A percentile compares a stretch with the other conserved stretches of the same genome.
Evolutionary conservation across 495 filamentous ascomycete species (phyloP).

Genomic region (Umbilicaria muhlenbergii): DNA sequence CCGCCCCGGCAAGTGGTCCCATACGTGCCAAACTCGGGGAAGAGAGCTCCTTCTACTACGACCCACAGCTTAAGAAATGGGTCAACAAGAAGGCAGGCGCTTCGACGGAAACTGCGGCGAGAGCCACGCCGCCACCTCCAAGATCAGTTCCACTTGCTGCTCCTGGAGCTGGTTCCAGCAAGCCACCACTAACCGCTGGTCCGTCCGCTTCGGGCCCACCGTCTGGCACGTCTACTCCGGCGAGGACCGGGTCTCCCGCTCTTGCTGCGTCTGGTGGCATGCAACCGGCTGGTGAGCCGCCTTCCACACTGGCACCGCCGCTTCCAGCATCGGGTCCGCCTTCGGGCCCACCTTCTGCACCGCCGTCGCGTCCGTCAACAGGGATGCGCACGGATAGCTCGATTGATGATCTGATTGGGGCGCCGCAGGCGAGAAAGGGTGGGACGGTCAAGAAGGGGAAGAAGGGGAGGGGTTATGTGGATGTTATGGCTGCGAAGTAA

Average conservation of each 20-base stretch:
- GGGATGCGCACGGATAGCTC: conserved; percentile 65
- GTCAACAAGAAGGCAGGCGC: conserved; percentile 76
- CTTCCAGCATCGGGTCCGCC: conserved; percentile 10
- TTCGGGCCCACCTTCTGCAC: conserved; percentile 13
- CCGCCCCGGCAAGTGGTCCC: conserved; percentile 41
- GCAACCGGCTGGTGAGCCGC: conserved; percentile 7
- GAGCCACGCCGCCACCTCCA: conserved; percentile 27
- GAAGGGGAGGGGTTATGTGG: conserved; percentile 74
- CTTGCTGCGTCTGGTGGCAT: conserved; percentile 10
- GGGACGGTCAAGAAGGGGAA: conserved; percentile 53
- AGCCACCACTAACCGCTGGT: conserved; percentile 18
- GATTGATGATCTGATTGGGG: conserved; percentile 72
- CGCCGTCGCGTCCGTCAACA: conserved; percentile 35
- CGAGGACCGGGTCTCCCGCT: conserved; percentile 19
- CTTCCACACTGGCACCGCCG: conserved; percentile 17
- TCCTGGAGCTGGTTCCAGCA: conserved; percentile 26
- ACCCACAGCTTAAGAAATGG: conserved; percentile 91
- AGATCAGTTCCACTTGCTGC: conserved; percentile 2
- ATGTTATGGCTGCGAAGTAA: conserved; percentile 56
- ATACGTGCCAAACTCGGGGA: conserved; percentile 94
- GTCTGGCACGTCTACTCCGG: conserved; percentile 7
- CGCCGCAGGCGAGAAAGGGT: conserved; percentile 50
- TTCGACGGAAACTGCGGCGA: conserved; percentile 22
- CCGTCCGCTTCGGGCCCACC: too few relatives aligned
- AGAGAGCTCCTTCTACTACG: conserved; percentile 82